Conservation (phyloP, 441 rosid genomes). For the Euphorbia celastroides region DNA sequence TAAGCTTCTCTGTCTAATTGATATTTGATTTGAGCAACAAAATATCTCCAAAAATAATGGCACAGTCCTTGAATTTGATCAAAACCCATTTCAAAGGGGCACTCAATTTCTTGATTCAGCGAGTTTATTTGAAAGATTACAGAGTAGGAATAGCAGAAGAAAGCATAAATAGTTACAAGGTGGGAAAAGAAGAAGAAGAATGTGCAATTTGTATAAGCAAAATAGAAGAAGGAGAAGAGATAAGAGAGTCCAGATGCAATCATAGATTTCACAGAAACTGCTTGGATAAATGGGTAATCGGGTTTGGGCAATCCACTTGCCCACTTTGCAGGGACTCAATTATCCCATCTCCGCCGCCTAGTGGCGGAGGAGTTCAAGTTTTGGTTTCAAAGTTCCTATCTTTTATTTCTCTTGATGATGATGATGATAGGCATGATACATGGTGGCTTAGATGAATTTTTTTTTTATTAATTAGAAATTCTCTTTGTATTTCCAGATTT, state of each 20-base stretch:
- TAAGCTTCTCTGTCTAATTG: too few relatives aligned
- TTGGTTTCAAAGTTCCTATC: conserved; percentile 16
- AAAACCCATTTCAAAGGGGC: conserved; percentile 17
- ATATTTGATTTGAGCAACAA: not conserved
- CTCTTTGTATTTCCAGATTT: too few relatives aligned
- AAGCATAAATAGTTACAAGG: not conserved
- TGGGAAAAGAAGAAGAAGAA: not conserved
- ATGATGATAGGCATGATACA: conserved; percentile 10
- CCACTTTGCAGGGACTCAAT: conserved; percentile 27
- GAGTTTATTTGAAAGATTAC: conserved; percentile 5
- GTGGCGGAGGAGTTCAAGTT: not conserved
- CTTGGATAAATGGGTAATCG: conserved; percentile 21
- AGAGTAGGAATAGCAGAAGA: not conserved
- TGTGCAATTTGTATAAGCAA: conserved; percentile 31
- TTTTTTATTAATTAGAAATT: not conserved
- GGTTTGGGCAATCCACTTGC: conserved; percentile 15
- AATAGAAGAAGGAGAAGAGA: conserved; percentile 25
- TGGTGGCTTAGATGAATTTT: conserved; percentile 23
- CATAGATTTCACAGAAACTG: conserved; percentile 31
- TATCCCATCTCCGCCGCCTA: not conserved
- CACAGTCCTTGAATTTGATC: not conserved
- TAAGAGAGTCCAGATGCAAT: conserved; percentile 21
- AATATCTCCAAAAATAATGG: conserved; percentile 9
- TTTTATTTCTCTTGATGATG: not conserved
- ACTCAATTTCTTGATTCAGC: conserved; percentile 7